Base-by-base conservation (phyloP, 140 eudicot genomes). In the Anethum foeniculum region DNA sequence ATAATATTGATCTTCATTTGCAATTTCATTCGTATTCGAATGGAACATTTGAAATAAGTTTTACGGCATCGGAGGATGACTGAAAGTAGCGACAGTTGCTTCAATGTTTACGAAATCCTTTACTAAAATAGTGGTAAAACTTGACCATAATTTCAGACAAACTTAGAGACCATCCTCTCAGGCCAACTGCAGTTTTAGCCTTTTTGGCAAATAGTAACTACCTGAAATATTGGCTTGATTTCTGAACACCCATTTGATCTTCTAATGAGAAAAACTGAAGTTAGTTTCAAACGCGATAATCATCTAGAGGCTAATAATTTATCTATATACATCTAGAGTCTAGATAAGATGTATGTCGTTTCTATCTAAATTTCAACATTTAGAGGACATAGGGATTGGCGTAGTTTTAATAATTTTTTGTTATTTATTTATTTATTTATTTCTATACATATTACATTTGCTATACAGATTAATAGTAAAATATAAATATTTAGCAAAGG, bases 61-160 rank as follows among this genome's bases (percentile, higher is more conserved):
- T 71, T 84, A 90, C 25, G 81, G 81, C 25, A 86, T 82, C 5
- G 86, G 89, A 82, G 86, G 89, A 82, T 86, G 86, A 21, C 79
- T 86, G 87, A 28, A 91, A 68, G 84, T 84, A 91, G 67, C 86
- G 78, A 76, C 93, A 91, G 68, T 79, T 84, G 64, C 80, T 87
- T 48, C 96, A 93, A 51, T 91, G 88, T 75, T 88, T 87, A 81
- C 96, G 89, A 64, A 82, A 91, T n/a, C 96, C 96, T 79, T 83
- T 86, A 71, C 72, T 81, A 48, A 85, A 89, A 83, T 86, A 87
- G 60, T 91, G 87, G 68, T 93, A 89, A 67, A 91, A 76, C 86
- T 80, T 88, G 56, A 86, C 80, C 0, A 88, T 88, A 56, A 88
- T 82, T 60, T 88, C 88, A 36, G 90, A 86, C 78, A 84, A 77